phyloP scores from a whole-genome alignment of 345 rosid species.

The Eucalyptus curtisii region DNA sequence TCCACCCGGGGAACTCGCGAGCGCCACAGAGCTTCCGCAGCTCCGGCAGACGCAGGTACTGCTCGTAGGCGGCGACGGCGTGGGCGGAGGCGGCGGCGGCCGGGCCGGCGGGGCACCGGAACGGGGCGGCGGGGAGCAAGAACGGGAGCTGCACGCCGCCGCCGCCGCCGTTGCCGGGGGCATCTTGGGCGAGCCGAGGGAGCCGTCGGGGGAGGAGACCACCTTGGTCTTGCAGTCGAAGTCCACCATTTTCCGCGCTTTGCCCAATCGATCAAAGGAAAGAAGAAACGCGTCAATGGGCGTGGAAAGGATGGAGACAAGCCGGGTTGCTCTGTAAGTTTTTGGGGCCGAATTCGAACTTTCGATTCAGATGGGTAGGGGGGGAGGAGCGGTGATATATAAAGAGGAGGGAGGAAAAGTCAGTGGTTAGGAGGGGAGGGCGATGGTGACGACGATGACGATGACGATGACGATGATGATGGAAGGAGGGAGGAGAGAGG shows the following conservation, averaged over 20 bases:
- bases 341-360: neutral
- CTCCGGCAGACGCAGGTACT: slow-evolving; percentile 64
- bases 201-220: slow-evolving; percentile 30
- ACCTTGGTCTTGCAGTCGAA: slow-evolving; percentile 45
- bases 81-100: slow-evolving; percentile 5
- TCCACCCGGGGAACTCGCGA: slow-evolving; percentile 49
- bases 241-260: slow-evolving; percentile 42
- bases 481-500: neutral
- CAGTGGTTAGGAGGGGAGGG: no score
- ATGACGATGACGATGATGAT: rapidly evolving
- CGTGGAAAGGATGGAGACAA: neutral
- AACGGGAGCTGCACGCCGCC: slow-evolving; percentile 14
- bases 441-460: neutral
- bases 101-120: slow-evolving; percentile 11
- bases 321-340: neutral
- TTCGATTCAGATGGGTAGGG: neutral
- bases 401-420: neutral
- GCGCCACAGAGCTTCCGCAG: slow-evolving; percentile 39
- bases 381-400: neutral
- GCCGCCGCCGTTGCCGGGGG: slow-evolving; percentile 1
- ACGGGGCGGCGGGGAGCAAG: slow-evolving; percentile 21
- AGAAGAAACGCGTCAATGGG: neutral
- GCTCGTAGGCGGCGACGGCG: slow-evolving; percentile 70
- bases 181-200: slow-evolving; percentile 5
- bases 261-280: rapidly evolving